These are phyloP conservation scores for Chlamydomonas asymmetrica DNA, from an alignment of 139 green algal species.

Conservation along the genomic window DNA sequence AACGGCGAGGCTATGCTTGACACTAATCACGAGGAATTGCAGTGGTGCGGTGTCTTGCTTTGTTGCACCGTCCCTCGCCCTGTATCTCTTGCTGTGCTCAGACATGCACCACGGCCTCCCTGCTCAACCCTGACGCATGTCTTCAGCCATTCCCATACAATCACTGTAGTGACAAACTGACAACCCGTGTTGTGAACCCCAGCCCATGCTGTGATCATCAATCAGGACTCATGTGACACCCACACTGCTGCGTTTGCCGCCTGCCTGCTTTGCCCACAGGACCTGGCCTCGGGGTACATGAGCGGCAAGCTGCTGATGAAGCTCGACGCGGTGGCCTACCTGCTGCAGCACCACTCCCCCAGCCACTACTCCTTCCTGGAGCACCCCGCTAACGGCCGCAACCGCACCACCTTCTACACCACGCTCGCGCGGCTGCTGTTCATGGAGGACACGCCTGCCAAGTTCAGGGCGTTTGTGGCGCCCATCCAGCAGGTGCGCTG, in stretches of 20 bases:
- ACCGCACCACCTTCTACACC: conserved; percentile 92
- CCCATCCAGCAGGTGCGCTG: conserved; percentile 76
- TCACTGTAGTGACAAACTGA: too few relatives aligned
- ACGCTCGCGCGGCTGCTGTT: conserved; percentile 93
- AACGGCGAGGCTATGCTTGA: too few relatives aligned
- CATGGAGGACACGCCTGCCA: conserved; percentile 89
- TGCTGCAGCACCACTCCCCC: conserved; percentile 85
- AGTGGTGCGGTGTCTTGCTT: too few relatives aligned
- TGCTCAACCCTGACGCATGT: too few relatives aligned
- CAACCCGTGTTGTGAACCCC: too few relatives aligned
- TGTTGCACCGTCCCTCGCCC: too few relatives aligned
- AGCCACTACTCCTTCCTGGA: conserved; percentile 87
- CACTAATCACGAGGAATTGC: too few relatives aligned
- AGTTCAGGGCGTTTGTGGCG: conserved; percentile 93
- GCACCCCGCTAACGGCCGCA: conserved; percentile 77
- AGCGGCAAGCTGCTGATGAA: conserved; percentile 96
- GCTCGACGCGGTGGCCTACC: conserved; percentile 84
- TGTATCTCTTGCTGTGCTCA: too few relatives aligned
- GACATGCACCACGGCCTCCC: too few relatives aligned
- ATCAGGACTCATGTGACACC: too few relatives aligned
- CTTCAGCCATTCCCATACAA: too few relatives aligned
- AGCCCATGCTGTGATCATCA: too few relatives aligned
- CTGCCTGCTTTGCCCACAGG: conserved; percentile 52
- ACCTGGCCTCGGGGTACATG: conserved; percentile 95
- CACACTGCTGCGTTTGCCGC: background rate